Evolutionary conservation across 2,329 filamentous ascomycete genomes (phyloP).

Genomic region (Colletotrichum sojae): DNA sequence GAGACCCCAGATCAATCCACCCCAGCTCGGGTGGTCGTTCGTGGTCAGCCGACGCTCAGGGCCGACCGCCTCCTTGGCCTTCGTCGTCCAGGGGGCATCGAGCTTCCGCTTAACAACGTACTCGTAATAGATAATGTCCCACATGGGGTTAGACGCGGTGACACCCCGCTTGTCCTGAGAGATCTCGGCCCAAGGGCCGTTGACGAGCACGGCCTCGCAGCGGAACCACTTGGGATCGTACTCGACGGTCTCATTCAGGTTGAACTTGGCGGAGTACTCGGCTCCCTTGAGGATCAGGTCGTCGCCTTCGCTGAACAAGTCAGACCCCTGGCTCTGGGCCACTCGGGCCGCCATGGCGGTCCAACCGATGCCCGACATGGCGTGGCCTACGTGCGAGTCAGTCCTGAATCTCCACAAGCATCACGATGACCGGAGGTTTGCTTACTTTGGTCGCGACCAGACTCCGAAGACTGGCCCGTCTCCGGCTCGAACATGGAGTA

Average conservation of each 20-base stretch:
- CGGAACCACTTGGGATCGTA: constrained; percentile 54
- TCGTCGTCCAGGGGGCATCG: constrained; percentile 36
- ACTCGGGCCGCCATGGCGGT: constrained; percentile 50
- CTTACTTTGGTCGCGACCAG: constrained; percentile 53
- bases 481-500: constrained; percentile 47
- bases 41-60: background rate
- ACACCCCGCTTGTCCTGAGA: constrained; percentile 47
- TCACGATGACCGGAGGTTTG: background rate
- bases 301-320: constrained; percentile 50
- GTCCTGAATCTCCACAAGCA: background rate
- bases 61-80: constrained; percentile 18
- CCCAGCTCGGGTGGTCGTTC: constrained; percentile 29
- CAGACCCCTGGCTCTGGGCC: constrained; percentile 52
- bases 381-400: constrained; percentile 42
- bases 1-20: constrained; percentile 22
- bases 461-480: constrained; percentile 54
- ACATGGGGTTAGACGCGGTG: constrained; percentile 32
- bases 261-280: constrained; percentile 57
- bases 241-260: constrained; percentile 50
- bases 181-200: constrained; percentile 53
- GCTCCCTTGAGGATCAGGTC: constrained; percentile 52
- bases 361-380: constrained; percentile 51
- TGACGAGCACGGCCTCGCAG: constrained; percentile 56
- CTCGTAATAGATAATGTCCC: constrained; percentile 51
- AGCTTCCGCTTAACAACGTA: constrained; percentile 47